Conservation (phyloP, 768 basidiomycete species). For the Gloeostereum incarnatum region DNA sequence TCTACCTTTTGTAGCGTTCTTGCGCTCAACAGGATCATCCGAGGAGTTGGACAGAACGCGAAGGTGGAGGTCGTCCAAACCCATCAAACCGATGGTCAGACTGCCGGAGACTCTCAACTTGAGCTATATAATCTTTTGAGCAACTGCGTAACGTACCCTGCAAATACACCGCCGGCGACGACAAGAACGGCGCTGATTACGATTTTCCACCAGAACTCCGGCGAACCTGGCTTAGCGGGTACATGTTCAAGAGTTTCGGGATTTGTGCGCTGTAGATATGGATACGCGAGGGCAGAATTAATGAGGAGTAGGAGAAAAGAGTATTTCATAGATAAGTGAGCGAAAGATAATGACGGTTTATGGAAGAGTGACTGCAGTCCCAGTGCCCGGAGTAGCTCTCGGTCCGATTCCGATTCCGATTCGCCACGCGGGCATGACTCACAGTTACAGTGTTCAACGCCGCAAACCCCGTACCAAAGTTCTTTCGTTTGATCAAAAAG, state of each 20-base stretch:
- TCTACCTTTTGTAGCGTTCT: slow-evolving; percentile 63
- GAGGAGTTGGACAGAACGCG: slow-evolving; percentile 79
- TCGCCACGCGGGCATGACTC: too few relatives aligned
- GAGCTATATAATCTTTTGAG: not conserved
- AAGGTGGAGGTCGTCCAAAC: slow-evolving; percentile 84
- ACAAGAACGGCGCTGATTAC: slow-evolving; percentile 61
- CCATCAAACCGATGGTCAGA: slow-evolving; percentile 89
- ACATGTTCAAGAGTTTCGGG: slow-evolving; percentile 5
- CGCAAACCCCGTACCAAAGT: too few relatives aligned
- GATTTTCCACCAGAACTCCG: slow-evolving; percentile 72
- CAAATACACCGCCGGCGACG: slow-evolving; percentile 83
- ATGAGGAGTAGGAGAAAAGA: slow-evolving; percentile 1
- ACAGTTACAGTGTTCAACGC: too few relatives aligned
- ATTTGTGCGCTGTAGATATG: not conserved
- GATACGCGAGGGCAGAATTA: slow-evolving; percentile 1
- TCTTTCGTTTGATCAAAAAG: too few relatives aligned
- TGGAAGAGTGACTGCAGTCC: not conserved
- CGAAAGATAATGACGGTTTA: not conserved
- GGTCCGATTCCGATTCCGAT: too few relatives aligned
- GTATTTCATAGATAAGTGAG: not conserved
- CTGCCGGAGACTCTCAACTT: slow-evolving; percentile 24
- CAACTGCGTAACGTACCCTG: slow-evolving; percentile 54
- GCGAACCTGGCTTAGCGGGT: slow-evolving; percentile 32
- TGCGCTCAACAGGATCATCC: slow-evolving; percentile 56
- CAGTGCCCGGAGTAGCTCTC: too few relatives aligned